Conservation (phyloP, 495 filamentous ascomycete species). For the Hyaloscypha hepaticicola region DNA sequence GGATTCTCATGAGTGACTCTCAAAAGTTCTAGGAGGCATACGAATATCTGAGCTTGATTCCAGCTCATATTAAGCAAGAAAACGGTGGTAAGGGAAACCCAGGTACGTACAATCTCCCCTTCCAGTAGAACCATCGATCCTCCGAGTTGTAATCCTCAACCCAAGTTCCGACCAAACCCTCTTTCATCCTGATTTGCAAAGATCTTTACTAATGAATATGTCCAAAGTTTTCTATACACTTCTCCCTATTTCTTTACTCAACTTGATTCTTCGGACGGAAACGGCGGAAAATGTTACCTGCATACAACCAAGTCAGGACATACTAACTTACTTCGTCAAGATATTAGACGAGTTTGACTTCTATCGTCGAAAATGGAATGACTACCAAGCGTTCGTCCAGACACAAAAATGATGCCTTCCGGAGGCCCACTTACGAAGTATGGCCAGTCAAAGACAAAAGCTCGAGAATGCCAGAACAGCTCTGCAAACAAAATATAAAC, state of each 20-base stretch:
- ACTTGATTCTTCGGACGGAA: constrained; percentile 12
- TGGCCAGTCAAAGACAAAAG: neutral
- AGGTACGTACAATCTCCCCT: neutral
- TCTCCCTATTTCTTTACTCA: constrained; percentile 29
- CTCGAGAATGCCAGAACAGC: constrained; percentile 3
- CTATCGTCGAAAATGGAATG: constrained; percentile 22
- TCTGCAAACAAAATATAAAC: constrained; percentile 8
- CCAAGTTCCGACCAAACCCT: neutral
- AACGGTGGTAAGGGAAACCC: constrained; percentile 33
- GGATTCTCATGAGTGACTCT: constrained; percentile 23
- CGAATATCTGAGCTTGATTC: constrained; percentile 28
- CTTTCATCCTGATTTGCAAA: neutral
- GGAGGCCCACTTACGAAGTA: neutral
- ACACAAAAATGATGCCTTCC: constrained; percentile 20
- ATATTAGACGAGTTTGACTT: constrained; percentile 27
- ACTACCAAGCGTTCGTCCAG: constrained; percentile 34
- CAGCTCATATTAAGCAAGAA: constrained; percentile 19
- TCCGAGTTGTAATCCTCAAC: neutral
- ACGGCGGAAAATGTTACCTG: neutral
- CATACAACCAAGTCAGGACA: neutral
- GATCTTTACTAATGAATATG: neutral
- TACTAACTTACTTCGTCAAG: constrained; percentile 18
- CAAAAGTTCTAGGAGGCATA: constrained; percentile 27
- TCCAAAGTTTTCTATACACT: constrained; percentile 28
- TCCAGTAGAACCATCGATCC: neutral